A percentile compares a stretch with the other conserved stretches of the same genome.
Evolutionary conservation across 2,329 filamentous ascomycete species (phyloP).

Genomic region (Dactylonectria macrodidyma): DNA sequence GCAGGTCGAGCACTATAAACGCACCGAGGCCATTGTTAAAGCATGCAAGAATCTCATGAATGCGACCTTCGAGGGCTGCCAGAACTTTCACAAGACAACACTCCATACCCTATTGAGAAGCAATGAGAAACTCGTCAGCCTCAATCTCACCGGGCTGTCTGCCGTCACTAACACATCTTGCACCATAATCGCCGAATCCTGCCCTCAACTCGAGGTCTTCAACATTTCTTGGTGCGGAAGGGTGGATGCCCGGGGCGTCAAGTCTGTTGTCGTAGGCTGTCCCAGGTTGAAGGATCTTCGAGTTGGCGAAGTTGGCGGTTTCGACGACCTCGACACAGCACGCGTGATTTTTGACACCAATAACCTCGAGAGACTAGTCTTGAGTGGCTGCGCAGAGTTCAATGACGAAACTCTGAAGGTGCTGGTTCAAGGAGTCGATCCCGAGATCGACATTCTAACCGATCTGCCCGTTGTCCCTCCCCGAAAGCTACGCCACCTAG

Average conservation of each 20-base stretch:
- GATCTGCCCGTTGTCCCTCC: slow-evolving; percentile 82
- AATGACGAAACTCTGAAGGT: slow-evolving; percentile 80
- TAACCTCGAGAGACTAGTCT: slow-evolving; percentile 83
- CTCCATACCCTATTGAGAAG: slow-evolving; percentile 82
- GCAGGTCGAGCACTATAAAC: slow-evolving; percentile 87
- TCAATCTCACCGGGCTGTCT: slow-evolving; percentile 88
- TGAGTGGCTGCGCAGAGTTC: slow-evolving; percentile 85
- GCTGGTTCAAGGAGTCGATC: slow-evolving; percentile 82
- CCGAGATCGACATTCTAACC: slow-evolving; percentile 86
- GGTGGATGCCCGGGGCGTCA: slow-evolving; percentile 83
- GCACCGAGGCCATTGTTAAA: slow-evolving; percentile 82
- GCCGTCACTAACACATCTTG: slow-evolving; percentile 88
- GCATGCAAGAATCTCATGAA: slow-evolving; percentile 90
- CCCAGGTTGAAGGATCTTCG: slow-evolving; percentile 82
- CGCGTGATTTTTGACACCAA: slow-evolving; percentile 84
- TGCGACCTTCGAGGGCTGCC: slow-evolving; percentile 90
- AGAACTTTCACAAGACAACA: slow-evolving; percentile 84
- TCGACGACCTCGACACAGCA: slow-evolving; percentile 81
- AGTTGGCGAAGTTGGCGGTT: slow-evolving; percentile 85
- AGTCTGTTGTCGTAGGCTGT: slow-evolving; percentile 80
- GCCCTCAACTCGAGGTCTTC: slow-evolving; percentile 84
- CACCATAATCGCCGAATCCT: slow-evolving; percentile 87
- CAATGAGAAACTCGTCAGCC: slow-evolving; percentile 83
- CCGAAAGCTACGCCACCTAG: slow-evolving; percentile 85
- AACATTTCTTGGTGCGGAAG: slow-evolving; percentile 96